A percentile compares a stretch with the other conserved stretches of the same genome.
Evolutionary conservation across 23 red algal genomes (phyloP).

Genomic region (Gracilaria vermiculophylla): DNA sequence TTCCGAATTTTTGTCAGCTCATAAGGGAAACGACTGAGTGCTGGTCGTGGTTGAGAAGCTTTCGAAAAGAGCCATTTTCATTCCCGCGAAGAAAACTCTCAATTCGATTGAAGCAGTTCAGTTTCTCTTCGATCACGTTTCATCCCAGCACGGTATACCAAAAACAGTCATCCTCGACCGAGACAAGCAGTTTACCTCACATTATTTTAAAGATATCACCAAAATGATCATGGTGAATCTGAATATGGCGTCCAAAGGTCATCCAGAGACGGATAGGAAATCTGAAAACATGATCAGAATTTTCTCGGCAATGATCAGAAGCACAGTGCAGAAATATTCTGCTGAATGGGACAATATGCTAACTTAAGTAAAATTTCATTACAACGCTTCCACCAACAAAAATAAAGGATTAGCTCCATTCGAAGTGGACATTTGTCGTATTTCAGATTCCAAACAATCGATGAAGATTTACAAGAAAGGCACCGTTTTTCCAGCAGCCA

Average conservation of each 20-base stretch:
- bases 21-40: conserved; percentile 14
- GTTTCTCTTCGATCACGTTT: background rate
- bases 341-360: background rate
- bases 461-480: background rate
- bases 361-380: conserved; percentile 15
- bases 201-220: conserved; percentile 37
- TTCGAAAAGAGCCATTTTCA: conserved; percentile 41
- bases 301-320: conserved; percentile 22
- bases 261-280: conserved; percentile 40
- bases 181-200: conserved; percentile 7
- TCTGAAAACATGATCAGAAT: conserved; percentile 15
- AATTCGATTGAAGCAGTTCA: conserved; percentile 22
- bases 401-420: conserved; percentile 22
- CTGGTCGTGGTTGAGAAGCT: conserved; percentile 52
- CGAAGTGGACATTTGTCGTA: conserved; percentile 19
- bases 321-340: conserved; percentile 3
- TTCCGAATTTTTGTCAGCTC: conserved; percentile 6
- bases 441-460: background rate
- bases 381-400: background rate
- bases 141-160: conserved; percentile 29
- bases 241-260: conserved; percentile 5
- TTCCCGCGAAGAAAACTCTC: conserved; percentile 12
- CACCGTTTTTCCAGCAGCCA: background rate
- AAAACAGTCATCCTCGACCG: background rate
- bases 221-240: conserved; percentile 7